phyloP scores from a whole-genome alignment of 1,284 basidiomycete genomes.

The Rhizopogon parksii region DNA sequence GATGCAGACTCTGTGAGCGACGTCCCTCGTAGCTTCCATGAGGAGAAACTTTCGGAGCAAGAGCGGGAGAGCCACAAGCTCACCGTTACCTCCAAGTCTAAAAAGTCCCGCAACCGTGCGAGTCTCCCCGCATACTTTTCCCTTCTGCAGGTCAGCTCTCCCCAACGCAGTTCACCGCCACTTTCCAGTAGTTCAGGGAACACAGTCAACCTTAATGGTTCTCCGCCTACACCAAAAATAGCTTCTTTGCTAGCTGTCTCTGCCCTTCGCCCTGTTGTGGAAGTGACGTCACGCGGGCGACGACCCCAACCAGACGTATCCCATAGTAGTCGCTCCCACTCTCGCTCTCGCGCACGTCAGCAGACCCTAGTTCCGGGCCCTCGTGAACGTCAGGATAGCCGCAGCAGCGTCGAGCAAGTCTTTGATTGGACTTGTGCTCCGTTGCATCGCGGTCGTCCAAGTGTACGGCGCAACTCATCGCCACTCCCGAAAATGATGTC shows the following conservation, averaged over 20 bases:
- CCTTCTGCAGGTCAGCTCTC: constrained; percentile 48
- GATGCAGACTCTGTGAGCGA: constrained; percentile 44
- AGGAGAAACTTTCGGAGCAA: constrained; percentile 20
- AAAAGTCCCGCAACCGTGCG: constrained; percentile 57
- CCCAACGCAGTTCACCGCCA: constrained; percentile 33
- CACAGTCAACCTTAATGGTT: constrained; percentile 36
- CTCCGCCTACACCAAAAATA: constrained; percentile 53
- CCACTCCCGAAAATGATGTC: constrained; percentile 40
- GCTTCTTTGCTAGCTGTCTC: constrained; percentile 27
- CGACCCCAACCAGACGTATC: constrained; percentile 35
- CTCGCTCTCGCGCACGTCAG: constrained; percentile 22
- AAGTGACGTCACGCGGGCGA: constrained; percentile 44
- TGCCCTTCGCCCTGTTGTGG: constrained; percentile 24
- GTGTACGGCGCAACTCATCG: constrained; percentile 44
- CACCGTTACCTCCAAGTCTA: constrained; percentile 39
- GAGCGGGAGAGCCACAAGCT: constrained; percentile 28
- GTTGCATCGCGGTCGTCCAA: constrained; percentile 37
- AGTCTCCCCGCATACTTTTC: constrained; percentile 74
- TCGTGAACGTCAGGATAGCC: constrained; percentile 25
- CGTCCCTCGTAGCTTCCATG: constrained; percentile 17
- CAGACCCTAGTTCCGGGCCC: constrained; percentile 9
- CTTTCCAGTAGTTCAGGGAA: constrained; percentile 43
- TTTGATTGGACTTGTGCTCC: constrained; percentile 33
- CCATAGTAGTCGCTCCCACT: constrained; percentile 30
- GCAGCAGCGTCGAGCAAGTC: constrained; percentile 30